Evolutionary conservation across 108 stramenopile species (phyloP), one percentile per base, ranked within the genome.

Genomic region (Fragilaria crotonensis): DNA sequence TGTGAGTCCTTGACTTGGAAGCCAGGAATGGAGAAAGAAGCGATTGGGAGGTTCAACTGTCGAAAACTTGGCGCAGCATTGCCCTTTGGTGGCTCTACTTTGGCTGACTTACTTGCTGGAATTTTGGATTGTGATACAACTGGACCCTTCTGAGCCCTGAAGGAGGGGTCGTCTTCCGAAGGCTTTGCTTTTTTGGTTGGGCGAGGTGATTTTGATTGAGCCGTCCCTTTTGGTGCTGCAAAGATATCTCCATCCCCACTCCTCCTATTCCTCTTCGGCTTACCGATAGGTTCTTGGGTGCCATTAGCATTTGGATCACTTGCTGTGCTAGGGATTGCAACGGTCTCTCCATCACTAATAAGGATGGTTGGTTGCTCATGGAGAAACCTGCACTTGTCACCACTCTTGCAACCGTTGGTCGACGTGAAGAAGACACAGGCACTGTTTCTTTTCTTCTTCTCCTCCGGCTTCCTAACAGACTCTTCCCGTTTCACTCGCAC

Each of bases 351-450:
- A n/a, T n/a, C n/a, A n/a, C n/a, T n/a, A n/a, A n/a, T n/a, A n/a
- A n/a, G n/a, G n/a, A n/a, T n/a, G n/a, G n/a, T n/a, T n/a, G 49
- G 45, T n/a, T 20, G 25, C 21, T 25, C 80, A 60, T 93, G 91
- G 7, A 72, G 62, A 54, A 93, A 93, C 47, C 83, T 76, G 71
- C 91, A 93, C 4, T 79, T 81, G 59, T 75, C 83, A 9, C 91
- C 91, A 50, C 84, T 89, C 19, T 83, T 70, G 54, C 91, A 93
- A 28, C 87, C 91, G 32, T 59, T 78, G 25, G 67, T 60, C 27
- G 83, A 74, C 52, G 69, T 48, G 67, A 77, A 93, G 66, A 90
- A 90, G 26, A 86, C 84, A 45, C 90, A 88, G 11, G 73, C n/a
- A n/a, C n/a, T n/a, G 21, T 48, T 30, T 4, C 45, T 66, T n/a